Percentiles rank a stretch among this genome's conserved stretches.
These are phyloP conservation scores for Parachlorella kessleri DNA, from an alignment of 139 green algal genomes.

Conservation along the genomic window DNA sequence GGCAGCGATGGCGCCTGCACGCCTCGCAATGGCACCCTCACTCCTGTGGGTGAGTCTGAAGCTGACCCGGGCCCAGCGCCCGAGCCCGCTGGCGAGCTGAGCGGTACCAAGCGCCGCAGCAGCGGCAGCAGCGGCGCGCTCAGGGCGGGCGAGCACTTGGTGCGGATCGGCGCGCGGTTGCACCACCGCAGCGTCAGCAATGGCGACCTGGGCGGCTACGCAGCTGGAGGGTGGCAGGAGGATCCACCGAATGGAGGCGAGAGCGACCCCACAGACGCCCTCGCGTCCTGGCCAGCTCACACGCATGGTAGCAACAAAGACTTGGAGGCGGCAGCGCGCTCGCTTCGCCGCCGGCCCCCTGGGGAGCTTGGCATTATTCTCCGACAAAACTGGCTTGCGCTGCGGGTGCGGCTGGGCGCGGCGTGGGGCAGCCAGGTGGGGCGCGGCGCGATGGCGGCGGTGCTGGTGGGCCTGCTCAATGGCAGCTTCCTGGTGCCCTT, in stretches of 20 bases:
- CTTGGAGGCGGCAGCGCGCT: background rate
- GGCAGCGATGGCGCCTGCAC: background rate
- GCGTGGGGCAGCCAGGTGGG: background rate
- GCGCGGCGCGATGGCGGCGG: background rate
- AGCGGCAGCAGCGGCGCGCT: background rate
- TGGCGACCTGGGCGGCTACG: background rate
- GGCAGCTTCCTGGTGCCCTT: background rate
- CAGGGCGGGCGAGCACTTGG: background rate
- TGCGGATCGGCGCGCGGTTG: background rate
- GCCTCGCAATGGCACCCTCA: background rate
- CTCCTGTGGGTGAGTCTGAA: too few relatives aligned
- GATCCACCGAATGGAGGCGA: too few relatives aligned
- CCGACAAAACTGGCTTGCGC: background rate
- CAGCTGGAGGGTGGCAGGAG: background rate
- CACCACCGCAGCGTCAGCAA: background rate
- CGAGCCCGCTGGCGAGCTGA: background rate
- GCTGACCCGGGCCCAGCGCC: background rate
- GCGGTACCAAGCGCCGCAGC: too few relatives aligned
- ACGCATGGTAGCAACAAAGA: background rate
- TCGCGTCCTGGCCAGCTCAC: too few relatives aligned
- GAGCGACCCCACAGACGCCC: background rate
- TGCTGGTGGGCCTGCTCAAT: background rate
- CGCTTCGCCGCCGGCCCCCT: background rate
- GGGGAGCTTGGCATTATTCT: background rate
- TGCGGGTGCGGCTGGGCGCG: background rate